Percentiles rank a stretch among this genome's conserved stretches.
phyloP scores from a whole-genome alignment of 176 grass and related monocot genomes.

The Oryza meridionalis region DNA sequence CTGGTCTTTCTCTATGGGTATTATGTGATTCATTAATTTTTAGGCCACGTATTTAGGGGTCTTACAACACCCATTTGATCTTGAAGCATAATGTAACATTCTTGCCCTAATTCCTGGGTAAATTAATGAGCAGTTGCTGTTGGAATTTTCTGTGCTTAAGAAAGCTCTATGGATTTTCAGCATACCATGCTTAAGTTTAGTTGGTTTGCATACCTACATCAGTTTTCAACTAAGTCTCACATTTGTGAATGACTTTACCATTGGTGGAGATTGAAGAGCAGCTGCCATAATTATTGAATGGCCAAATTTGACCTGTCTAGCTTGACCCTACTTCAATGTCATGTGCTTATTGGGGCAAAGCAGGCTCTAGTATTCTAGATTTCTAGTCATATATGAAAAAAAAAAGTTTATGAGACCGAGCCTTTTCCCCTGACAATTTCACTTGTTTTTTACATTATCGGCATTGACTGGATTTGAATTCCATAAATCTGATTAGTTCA shows the following conservation, averaged over 20 bases:
- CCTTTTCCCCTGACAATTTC: not conserved
- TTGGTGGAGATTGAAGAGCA: constrained; percentile 5
- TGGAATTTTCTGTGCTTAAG: not conserved
- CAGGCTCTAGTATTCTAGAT: not conserved
- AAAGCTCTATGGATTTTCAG: constrained; percentile 2
- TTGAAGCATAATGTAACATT: not conserved
- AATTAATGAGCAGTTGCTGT: not conserved
- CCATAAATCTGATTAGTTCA: not conserved
- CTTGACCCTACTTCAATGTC: not conserved
- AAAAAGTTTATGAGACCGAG: not conserved
- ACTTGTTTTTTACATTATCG: not conserved
- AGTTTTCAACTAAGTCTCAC: constrained; percentile 7
- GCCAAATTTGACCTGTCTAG: constrained; percentile 21
- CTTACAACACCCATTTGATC: not conserved
- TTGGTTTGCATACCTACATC: constrained; percentile 15
- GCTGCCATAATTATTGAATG: not conserved
- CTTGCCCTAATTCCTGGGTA: not conserved
- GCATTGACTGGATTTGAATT: not conserved
- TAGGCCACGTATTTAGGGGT: not conserved
- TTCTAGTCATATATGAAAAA: not conserved
- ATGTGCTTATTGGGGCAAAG: not conserved
- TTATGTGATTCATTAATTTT: constrained; percentile 4
- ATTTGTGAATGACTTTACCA: constrained; percentile 7
- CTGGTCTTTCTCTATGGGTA: not conserved
- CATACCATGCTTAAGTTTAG: not conserved